Conservation (phyloP, 495 filamentous ascomycete genomes). For the Hypoxylon crocopeplum region DNA sequence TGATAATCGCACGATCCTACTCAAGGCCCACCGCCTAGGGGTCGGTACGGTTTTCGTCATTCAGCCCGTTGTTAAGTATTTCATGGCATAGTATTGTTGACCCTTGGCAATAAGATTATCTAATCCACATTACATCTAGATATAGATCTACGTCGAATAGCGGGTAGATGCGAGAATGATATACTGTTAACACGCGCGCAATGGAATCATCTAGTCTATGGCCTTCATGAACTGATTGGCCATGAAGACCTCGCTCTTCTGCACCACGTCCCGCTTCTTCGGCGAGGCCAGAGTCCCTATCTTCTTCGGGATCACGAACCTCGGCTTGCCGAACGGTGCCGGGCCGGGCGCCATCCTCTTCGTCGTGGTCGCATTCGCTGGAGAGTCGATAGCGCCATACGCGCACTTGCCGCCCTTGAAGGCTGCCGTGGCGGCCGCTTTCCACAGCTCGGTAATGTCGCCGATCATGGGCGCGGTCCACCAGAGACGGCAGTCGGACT, state of each 20-base stretch:
- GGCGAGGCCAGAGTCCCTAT: conserved; percentile 12
- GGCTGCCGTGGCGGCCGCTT: conserved; percentile 47
- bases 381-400: conserved; percentile 32
- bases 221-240: conserved; percentile 43
- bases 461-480: conserved; percentile 58
- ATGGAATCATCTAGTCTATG: conserved; percentile 30
- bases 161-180: conserved; percentile 1
- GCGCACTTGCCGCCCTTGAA: conserved; percentile 47
- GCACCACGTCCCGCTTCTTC: conserved; percentile 17
- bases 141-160: conserved; percentile 9
- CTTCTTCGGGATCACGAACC: conserved; percentile 27
- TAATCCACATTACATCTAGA: conserved; percentile 20
- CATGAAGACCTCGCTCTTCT: conserved; percentile 26
- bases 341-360: conserved; percentile 20
- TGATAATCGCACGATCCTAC: no score
- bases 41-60: no score
- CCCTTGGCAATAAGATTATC: neutral
- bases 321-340: conserved; percentile 33
- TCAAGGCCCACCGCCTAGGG: no score
- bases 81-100: neutral
- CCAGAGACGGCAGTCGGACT: conserved; percentile 63
- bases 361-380: conserved; percentile 13
- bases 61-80: neutral
- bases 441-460: conserved; percentile 57
- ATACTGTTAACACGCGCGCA: neutral